A percentile compares a stretch with the other conserved stretches of the same genome.
Conservation (phyloP, 164 flowering plant genomes). For the Vitis riparia region DNA sequence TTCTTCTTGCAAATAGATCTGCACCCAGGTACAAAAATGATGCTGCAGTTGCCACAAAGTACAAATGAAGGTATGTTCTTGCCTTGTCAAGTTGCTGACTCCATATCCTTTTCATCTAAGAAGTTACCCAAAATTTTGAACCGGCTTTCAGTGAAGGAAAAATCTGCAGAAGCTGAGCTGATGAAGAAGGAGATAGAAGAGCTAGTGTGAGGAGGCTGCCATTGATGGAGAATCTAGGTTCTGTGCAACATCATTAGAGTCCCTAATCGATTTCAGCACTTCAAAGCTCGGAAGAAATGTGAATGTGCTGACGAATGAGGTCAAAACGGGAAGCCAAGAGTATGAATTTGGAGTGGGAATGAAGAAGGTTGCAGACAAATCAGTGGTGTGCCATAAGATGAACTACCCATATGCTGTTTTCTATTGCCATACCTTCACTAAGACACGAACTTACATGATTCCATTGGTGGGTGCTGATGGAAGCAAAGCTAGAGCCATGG, state of each 20-base stretch:
- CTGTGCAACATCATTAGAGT: constrained; percentile 18
- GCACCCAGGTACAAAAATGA: constrained; percentile 13
- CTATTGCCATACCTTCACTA: neutral
- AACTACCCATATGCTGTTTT: neutral
- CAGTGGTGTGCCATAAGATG: neutral
- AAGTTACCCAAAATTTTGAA: constrained; percentile 4
- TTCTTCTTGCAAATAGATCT: constrained; percentile 27
- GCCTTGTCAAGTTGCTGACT: constrained; percentile 8
- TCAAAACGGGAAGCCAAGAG: neutral
- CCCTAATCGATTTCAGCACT: too few species aligned
- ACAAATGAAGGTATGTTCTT: constrained; percentile 2
- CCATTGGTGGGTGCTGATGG: too few species aligned
- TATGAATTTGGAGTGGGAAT: too few species aligned
- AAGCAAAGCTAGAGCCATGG: too few species aligned
- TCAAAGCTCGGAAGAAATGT: too few species aligned
- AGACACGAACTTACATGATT: too few species aligned
- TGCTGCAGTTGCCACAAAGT: constrained; percentile 11
- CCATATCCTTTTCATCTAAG: constrained; percentile 11
- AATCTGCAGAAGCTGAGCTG: constrained; percentile 5
- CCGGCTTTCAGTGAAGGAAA: neutral
- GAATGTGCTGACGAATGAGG: too few species aligned
- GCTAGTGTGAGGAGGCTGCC: constrained; percentile 14
- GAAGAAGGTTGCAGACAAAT: too few species aligned
- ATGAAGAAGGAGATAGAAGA: constrained; percentile 9
- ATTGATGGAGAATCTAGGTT: constrained; percentile 16